phyloP scores from a whole-genome alignment of 2,329 filamentous ascomycete species.

The Davidsoniella eucalypti region DNA sequence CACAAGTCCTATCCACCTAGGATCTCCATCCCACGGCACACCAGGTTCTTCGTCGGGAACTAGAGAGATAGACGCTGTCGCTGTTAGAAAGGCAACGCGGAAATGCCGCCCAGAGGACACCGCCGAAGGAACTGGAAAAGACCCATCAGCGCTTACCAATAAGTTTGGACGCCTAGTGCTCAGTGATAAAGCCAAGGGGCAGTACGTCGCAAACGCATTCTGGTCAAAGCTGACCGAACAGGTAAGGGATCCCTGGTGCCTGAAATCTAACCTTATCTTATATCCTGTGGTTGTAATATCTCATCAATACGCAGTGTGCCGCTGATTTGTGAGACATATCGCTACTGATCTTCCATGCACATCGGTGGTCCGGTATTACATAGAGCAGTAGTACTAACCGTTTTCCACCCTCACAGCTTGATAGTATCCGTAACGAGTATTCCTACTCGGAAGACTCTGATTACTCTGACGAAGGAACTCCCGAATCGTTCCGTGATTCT shows the following conservation, averaged over 20 bases:
- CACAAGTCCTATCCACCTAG: slow-evolving; percentile 1
- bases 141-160: slow-evolving; percentile 6
- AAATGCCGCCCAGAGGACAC: neutral
- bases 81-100: neutral
- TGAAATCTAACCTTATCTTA: no score
- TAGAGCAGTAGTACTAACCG: neutral
- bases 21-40: slow-evolving; percentile 6
- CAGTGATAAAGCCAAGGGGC: slow-evolving; percentile 13
- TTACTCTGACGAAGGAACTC: slow-evolving; percentile 42
- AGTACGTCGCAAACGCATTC: slow-evolving; percentile 60
- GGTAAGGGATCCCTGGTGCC: slow-evolving; percentile 24
- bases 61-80: neutral
- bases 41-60: slow-evolving; percentile 5
- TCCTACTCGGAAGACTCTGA: slow-evolving; percentile 33
- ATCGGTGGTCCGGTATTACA: neutral
- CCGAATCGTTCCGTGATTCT: slow-evolving; percentile 14
- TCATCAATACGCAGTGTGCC: no score
- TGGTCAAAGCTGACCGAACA: slow-evolving; percentile 64
- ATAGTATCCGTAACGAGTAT: slow-evolving; percentile 26
- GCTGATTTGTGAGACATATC: no score
- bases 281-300: neutral
- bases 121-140: slow-evolving; percentile 2
- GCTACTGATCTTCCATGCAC: neutral
- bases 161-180: slow-evolving; percentile 13
- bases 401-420: slow-evolving; percentile 18